Evolutionary conservation across 164 flowering plant genomes (phyloP).

Genomic region (Vitis riparia): DNA sequence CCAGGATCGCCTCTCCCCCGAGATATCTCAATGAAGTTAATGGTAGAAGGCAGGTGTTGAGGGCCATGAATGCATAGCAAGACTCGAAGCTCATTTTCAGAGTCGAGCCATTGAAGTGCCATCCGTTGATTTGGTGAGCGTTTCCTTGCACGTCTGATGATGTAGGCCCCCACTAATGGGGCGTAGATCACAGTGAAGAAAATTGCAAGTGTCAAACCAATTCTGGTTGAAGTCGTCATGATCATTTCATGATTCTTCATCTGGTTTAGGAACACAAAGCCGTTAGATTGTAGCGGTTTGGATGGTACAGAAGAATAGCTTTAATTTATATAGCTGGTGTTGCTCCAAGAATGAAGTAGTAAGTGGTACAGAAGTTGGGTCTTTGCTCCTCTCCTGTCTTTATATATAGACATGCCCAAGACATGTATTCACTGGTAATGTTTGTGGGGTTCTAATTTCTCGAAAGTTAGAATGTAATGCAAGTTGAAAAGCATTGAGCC

Average conservation of each 20-base stretch:
- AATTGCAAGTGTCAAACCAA: constrained; percentile 17
- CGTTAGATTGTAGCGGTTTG: too few relatives aligned
- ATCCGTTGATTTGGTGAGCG: constrained; percentile 37
- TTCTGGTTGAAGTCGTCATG: constrained; percentile 23
- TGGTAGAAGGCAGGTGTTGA: constrained; percentile 42
- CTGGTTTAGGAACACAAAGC: neutral
- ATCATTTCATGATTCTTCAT: constrained; percentile 20
- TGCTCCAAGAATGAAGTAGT: too few relatives aligned
- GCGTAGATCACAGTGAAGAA: constrained; percentile 40
- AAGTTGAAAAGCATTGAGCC: too few relatives aligned
- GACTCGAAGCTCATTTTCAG: constrained; percentile 50
- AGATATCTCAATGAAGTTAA: constrained; percentile 66
- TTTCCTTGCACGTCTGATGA: constrained; percentile 52
- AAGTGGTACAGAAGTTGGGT: too few relatives aligned
- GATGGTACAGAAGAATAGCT: too few relatives aligned
- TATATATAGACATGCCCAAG: too few relatives aligned
- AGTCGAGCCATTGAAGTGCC: constrained; percentile 63
- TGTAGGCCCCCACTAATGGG: constrained; percentile 42
- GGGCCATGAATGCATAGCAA: constrained; percentile 54
- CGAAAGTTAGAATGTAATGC: too few relatives aligned
- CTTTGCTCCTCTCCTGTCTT: too few relatives aligned
- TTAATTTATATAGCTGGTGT: too few relatives aligned
- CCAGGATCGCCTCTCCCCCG: constrained; percentile 41
- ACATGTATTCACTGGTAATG: too few relatives aligned
- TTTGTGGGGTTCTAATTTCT: too few relatives aligned